Evolutionary conservation across 805 yeast genomes (phyloP), one percentile per base, ranked within the genome.

Genomic region (Sungouiozyma ichnusensis): DNA sequence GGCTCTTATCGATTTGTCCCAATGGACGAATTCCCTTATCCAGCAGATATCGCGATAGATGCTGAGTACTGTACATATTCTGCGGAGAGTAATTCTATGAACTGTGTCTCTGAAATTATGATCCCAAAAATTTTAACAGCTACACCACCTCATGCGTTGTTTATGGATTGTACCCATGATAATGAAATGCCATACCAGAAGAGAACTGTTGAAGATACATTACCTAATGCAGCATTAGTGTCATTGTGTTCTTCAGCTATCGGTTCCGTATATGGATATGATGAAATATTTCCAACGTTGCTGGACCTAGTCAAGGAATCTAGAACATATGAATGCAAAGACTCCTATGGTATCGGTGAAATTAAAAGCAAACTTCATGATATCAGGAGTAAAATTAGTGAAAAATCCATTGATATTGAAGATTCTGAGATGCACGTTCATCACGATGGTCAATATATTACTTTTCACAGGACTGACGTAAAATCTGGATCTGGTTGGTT

Each of bases 101-200:
- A 49, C 27, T 45, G 70, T 29, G 68, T 66, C 18, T 76, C 87
- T 4, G 87, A 82, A 57, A 65, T 82, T 46, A 77, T 77, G 45
- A 71, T 84, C 38, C 90, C 94, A 2, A 72, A 71, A 49, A 68
- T 76, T 8, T 68, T 90, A 37, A 69, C 78, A 1, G 70, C 81
- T 3, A 74, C 79, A 36, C 77, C 80, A n/a, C 94, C 95, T 3
- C 97, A 87, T 64, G 96, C 97, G 0, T 68, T 92, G 52, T 82
- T 90, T 52, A 90, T 92, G 97, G 97, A 92, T 57, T 90, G 97
- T 55, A 88, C 97, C 2, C 98, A 90, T 60, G 98, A 90, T 61
- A 90, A 90, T 57, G 92, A 87, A 63, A 81, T 79, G 16, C 95
- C 97, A 2, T 73, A 71, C 35, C 94, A 90, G 52, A 86, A 83